These are phyloP conservation scores for Pseudopyricularia javanii DNA, from an alignment of 2,329 filamentous ascomycete genomes.

Conservation along the genomic window DNA sequence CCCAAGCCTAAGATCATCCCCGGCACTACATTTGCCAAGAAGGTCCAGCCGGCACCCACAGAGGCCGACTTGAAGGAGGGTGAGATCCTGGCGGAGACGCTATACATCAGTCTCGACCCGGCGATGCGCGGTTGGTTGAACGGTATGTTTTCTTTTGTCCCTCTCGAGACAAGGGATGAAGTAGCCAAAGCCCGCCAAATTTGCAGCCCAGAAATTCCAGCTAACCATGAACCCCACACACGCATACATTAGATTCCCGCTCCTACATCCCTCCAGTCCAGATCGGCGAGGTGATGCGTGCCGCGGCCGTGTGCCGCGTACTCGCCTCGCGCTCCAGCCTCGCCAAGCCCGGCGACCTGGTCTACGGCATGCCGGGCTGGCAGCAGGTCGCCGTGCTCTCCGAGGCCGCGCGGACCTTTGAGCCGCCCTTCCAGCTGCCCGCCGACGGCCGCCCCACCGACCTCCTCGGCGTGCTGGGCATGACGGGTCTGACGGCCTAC, in stretches of 20 bases:
- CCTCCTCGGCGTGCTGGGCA: slow-evolving; percentile 37
- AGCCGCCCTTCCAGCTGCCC: slow-evolving; percentile 14
- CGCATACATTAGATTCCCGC: slow-evolving; percentile 3
- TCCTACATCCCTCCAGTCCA: slow-evolving; percentile 49
- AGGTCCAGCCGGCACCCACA: slow-evolving; percentile 36
- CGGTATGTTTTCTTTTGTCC: slow-evolving; percentile 10
- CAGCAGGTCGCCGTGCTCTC: slow-evolving; percentile 42
- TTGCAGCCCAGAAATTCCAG: background rate
- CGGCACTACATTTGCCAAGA: slow-evolving; percentile 49
- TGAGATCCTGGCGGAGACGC: slow-evolving; percentile 33
- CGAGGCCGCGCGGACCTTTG: slow-evolving; percentile 16
- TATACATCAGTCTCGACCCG: slow-evolving; percentile 49
- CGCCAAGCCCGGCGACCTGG: slow-evolving; percentile 37
- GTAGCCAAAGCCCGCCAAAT: background rate
- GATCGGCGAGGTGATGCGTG: slow-evolving; percentile 48
- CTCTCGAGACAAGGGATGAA: background rate
- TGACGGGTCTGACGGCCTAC: slow-evolving; percentile 54
- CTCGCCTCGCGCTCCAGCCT: slow-evolving; percentile 32
- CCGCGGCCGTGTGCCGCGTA: slow-evolving; percentile 38
- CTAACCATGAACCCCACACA: background rate
- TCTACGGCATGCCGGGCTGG: slow-evolving; percentile 40
- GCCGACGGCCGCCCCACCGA: slow-evolving; percentile 27
- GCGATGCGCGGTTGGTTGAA: slow-evolving; percentile 54
- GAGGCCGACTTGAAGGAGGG: slow-evolving; percentile 35
- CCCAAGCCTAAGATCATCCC: slow-evolving; percentile 48